Percentiles rank a stretch among this genome's conserved stretches.
Conservation (phyloP, 2,329 filamentous ascomycete genomes). For the Aspergillus awamori region DNA sequence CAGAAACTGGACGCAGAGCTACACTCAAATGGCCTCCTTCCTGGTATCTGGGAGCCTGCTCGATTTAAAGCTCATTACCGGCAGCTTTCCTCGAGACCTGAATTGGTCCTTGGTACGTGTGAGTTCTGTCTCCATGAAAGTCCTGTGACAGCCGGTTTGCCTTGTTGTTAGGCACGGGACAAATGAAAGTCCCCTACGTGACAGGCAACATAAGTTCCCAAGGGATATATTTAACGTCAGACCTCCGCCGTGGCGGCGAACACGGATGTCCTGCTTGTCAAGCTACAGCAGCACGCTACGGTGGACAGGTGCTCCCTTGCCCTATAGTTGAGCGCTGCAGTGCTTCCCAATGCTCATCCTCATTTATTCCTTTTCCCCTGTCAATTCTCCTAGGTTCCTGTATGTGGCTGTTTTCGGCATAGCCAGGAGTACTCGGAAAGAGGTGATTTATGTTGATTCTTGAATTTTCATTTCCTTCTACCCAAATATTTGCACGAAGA, state of each 20-base stretch:
- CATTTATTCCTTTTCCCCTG: constrained; percentile 14
- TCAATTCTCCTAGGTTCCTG: constrained; percentile 17
- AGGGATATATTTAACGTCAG: constrained; percentile 5
- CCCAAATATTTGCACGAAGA: constrained; percentile 19
- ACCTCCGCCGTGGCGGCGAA: constrained; percentile 11
- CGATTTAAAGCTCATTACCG: constrained; percentile 16
- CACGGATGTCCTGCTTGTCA: not conserved
- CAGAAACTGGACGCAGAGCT: constrained; percentile 18
- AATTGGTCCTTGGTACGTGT: not conserved
- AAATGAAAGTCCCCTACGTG: not conserved
- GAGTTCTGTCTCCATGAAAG: not conserved
- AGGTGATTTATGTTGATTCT: constrained; percentile 27
- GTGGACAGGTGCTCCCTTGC: constrained; percentile 3
- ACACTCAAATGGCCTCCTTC: constrained; percentile 15
- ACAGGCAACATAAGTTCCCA: not conserved
- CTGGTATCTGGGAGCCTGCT: constrained; percentile 24
- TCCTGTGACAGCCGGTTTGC: not conserved
- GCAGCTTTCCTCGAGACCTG: constrained; percentile 4
- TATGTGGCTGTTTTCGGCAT: constrained; percentile 32
- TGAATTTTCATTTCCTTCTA: constrained; percentile 20
- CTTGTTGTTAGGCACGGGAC: not conserved
- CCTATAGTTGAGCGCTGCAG: constrained; percentile 11
- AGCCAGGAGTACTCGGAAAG: constrained; percentile 37
- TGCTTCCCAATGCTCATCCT: constrained; percentile 9
- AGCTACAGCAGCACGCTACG: not conserved